These are phyloP conservation scores for Cyberlindnera suaveolens DNA, from an alignment of 805 yeast genomes.

Conservation along the genomic window DNA sequence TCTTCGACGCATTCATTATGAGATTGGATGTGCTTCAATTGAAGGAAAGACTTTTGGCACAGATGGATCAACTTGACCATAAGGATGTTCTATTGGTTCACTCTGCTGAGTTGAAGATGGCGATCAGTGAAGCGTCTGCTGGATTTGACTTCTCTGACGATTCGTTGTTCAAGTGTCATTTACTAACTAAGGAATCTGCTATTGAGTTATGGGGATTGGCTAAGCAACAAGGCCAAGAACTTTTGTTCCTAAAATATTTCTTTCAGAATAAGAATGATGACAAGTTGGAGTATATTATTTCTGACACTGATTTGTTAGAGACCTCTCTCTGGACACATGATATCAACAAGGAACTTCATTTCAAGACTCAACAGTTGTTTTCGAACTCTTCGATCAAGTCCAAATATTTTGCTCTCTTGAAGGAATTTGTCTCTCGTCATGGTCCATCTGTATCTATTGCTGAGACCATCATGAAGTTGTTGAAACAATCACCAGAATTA, in stretches of 20 bases:
- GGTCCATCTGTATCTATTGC: slow-evolving; percentile 5
- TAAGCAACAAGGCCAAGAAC: slow-evolving; percentile 11
- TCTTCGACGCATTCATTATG: slow-evolving; percentile 26
- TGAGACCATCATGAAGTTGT: slow-evolving; percentile 7
- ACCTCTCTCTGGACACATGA: slow-evolving; percentile 8
- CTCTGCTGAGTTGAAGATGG: slow-evolving; percentile 16
- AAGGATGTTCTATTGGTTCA: slow-evolving; percentile 15
- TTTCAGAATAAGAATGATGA: slow-evolving; percentile 14
- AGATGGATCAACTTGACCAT: slow-evolving; percentile 28
- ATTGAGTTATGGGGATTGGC: slow-evolving; percentile 28
- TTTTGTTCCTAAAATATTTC: slow-evolving; percentile 18
- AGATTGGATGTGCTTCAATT: slow-evolving; percentile 17
- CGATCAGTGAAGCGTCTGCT: slow-evolving; percentile 19
- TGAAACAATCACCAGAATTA: slow-evolving; percentile 11
- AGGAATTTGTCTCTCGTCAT: not conserved
- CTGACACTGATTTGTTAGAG: slow-evolving; percentile 8
- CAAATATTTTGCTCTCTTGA: slow-evolving; percentile 8
- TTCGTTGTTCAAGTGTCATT: slow-evolving; percentile 22
- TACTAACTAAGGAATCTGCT: slow-evolving; percentile 31
- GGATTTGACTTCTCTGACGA: slow-evolving; percentile 24
- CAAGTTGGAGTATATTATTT: slow-evolving; percentile 9
- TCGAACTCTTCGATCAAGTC: slow-evolving; percentile 2
- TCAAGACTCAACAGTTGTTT: slow-evolving; percentile 2
- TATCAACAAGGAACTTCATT: slow-evolving; percentile 5
- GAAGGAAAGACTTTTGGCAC: slow-evolving; percentile 23